Evolutionary conservation across 331 rosid species (phyloP), one percentile per base, ranked within the genome.

Genomic region (Pyracantha coccinea): DNA sequence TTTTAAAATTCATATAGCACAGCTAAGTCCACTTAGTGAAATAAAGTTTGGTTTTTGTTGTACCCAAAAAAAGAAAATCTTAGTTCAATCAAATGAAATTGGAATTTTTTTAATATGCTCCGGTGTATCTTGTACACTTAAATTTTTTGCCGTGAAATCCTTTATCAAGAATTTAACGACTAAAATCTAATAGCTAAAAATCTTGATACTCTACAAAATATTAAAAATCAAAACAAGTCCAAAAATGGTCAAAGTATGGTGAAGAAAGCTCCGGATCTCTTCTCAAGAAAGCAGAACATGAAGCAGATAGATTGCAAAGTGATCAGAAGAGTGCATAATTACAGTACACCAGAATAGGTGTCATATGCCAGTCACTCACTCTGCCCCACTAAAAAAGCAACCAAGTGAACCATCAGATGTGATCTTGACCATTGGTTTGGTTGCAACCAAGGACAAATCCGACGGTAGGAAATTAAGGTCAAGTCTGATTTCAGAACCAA

Each of bases 1-100:
- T 35, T 35, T 35, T 35, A 8, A 1, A 0, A 35, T 35, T 35
- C 3, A 8, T 0, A 2, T 3, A 35, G 0, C 0, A 11, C 3
- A 35, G 4, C 41, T 8, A 0, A 35, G 3, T 35, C 12, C 0
- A 35, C 12, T 35, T 0, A 35, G 0, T 35, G 4, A 0, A 35
- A 35, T 35, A 35, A 35, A 35, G 41, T 35, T 35, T 35, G 41
- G 1, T 35, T 35, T 35, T 35, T 35, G 41, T 35, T 8, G 0
- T 35, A 35, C 41, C 1, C 1, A 35, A 2, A 38, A 38, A 35
- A 3, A 1, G 1, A 10, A 38, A 38, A 38, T 10, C 1, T 38
- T 38, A 10, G 45, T 10, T 38, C 45, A 38, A 38, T 9, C 4
- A 38, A 38, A 10, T 10, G 4, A 10, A 38, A 38, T 38, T 4